Conservation (phyloP, 352 stramenopile species). For the Peronospora destructor region DNA sequence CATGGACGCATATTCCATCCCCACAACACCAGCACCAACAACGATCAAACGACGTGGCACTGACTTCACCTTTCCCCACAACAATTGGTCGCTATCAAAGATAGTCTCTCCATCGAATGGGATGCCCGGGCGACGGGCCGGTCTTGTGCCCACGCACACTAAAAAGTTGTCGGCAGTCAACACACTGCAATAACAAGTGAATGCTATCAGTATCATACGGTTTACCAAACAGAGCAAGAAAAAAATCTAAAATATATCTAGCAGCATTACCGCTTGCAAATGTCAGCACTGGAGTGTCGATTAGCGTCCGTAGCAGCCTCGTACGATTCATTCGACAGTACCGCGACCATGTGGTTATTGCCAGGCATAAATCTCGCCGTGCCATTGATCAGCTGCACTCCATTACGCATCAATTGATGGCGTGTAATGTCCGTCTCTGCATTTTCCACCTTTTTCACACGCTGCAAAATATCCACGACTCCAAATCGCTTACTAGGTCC, state of each 20-base stretch:
- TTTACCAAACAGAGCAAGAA: background rate
- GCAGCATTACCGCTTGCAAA: conserved; percentile 66
- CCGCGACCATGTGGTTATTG: conserved; percentile 69
- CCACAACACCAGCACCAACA: conserved; percentile 81
- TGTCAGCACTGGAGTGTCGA: conserved; percentile 65
- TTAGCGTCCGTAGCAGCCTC: conserved; percentile 67
- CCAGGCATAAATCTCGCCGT: conserved; percentile 71
- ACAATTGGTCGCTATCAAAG: conserved; percentile 80
- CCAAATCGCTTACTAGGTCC: conserved; percentile 62
- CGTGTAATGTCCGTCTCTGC: conserved; percentile 83
- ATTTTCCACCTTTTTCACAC: conserved; percentile 73
- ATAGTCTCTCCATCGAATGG: conserved; percentile 83
- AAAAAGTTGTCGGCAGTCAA: conserved; percentile 83
- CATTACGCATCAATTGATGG: conserved; percentile 76
- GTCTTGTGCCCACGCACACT: conserved; percentile 79
- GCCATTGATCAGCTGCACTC: conserved; percentile 71
- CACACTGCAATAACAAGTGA: conserved; percentile 34
- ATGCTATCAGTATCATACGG: background rate
- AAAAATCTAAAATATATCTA: background rate
- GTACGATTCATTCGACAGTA: conserved; percentile 82
- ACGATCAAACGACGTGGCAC: conserved; percentile 76
- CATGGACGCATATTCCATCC: conserved; percentile 91
- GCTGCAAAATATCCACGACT: conserved; percentile 79
- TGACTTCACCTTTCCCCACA: conserved; percentile 69
- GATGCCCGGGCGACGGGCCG: conserved; percentile 69